phyloP scores from a whole-genome alignment of 2,329 filamentous ascomycete genomes.

The Alternaria consortialis region DNA sequence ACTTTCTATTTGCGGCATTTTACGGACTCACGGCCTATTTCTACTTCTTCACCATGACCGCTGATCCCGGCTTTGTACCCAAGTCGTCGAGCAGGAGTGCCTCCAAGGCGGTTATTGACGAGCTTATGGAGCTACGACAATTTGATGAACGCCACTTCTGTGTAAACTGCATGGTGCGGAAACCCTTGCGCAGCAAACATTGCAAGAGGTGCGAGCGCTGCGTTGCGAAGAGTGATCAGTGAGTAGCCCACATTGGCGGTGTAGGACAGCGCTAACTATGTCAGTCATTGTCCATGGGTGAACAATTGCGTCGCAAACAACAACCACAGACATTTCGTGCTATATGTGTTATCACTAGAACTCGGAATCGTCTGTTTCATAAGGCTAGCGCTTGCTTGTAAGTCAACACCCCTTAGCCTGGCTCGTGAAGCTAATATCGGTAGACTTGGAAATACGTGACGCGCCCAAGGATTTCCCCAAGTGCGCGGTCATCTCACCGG shows the following conservation, averaged over 20 bases:
- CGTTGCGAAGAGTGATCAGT: conserved; percentile 97
- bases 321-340: conserved; percentile 93
- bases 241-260: conserved; percentile 52
- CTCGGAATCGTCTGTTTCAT: conserved; percentile 77
- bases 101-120: conserved; percentile 87
- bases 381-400: conserved; percentile 76
- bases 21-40: conserved; percentile 80
- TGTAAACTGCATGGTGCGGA: conserved; percentile 91
- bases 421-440: conserved; percentile 35
- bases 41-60: conserved; percentile 83
- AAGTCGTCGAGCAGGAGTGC: conserved; percentile 89
- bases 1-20: conserved; percentile 74
- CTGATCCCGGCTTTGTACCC: conserved; percentile 91
- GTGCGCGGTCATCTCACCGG: conserved; percentile 80
- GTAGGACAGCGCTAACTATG: conserved; percentile 25
- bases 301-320: conserved; percentile 96
- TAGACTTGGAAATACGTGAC: conserved; percentile 71
- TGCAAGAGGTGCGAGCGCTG: conserved; percentile 91
- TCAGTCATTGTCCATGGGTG: conserved; percentile 95
- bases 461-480: conserved; percentile 53
- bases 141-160: conserved; percentile 97
- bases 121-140: conserved; percentile 83
- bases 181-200: conserved; percentile 93
- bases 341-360: conserved; percentile 84
- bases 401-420: conserved; percentile 40